Conservation (phyloP, 108 stramenopile species). For the Aureococcus anophagefferens region DNA sequence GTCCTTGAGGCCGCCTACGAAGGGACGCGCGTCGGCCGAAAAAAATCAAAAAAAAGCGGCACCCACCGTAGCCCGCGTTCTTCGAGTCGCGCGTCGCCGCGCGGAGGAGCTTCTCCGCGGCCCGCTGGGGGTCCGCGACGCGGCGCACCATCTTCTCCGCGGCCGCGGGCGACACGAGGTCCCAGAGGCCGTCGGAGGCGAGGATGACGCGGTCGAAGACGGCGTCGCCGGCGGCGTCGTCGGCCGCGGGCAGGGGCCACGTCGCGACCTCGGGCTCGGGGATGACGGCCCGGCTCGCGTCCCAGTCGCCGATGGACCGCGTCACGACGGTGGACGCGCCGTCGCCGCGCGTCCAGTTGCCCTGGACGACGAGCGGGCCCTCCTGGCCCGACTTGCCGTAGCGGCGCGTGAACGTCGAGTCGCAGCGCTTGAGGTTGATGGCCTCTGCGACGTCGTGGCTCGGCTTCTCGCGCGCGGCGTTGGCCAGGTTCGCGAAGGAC, state of each 20-base stretch:
- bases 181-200: background rate
- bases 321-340: background rate
- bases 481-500: no score
- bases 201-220: background rate
- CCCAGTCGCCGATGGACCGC: background rate
- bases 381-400: no score
- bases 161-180: background rate
- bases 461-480: no score
- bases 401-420: no score
- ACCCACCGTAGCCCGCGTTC: background rate
- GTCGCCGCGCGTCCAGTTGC: no score
- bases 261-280: background rate
- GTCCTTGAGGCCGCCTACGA: background rate
- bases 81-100: background rate
- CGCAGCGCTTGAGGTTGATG: no score
- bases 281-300: background rate
- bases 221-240: no score
- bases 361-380: no score
- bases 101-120: background rate
- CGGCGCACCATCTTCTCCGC: no score
- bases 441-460: no score
- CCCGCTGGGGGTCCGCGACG: background rate
- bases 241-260: background rate
- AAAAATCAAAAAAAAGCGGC: no score
- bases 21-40: no score